Base-by-base conservation (phyloP, 2,329 filamentous ascomycete genomes). In the Aspergillus arachidicola region DNA sequence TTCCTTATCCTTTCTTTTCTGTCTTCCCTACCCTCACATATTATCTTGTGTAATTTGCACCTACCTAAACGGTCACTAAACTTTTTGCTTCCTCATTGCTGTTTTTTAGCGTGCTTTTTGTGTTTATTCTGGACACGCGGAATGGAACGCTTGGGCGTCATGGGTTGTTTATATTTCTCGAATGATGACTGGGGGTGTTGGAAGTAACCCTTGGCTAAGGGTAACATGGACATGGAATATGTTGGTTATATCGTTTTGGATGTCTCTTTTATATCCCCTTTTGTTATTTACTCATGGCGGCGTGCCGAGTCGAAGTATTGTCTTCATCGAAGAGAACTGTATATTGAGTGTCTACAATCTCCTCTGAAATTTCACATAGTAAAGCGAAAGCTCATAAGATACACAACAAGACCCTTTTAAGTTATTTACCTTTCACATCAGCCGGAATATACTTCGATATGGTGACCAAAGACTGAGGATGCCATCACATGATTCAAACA, bases 101-200 rank as follows among this genome's bases (percentile, higher is more conserved):
- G 26, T 50, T 28, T 36, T 58, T 56, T 58, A 58, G 57, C 57
- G 57, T 58, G 34, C 21, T 32, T 26, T 32, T 34, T 50, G n/a
- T 11, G 57, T 51, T 50, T 10, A 28, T 46, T 36, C 41, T 30
- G 57, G 32, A 36, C 11, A 36, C 51, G n/a, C 21, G 30, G 41
- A 30, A 48, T 34, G 57, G 43, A 50, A 58, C 46, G 19, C 57
- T 46, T 58, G 21, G 57, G 57, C 45, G 57, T 50, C 57, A 50
- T 32, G 53, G 57, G 19, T 51, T 43, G 21, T 51, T 58, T 38
- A 55, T 62, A 55, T 62, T 50, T 41, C 5, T 57, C 21, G 43
- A 36, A 51, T 58, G 30, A 51, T 58, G 57, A 58, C 34, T 51
- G 26, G 19, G 19, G 26, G 51, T 41, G 38, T 61, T 19, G 21